phyloP scores from a whole-genome alignment of 1,139 yeast genomes.

The Kodamaea plutei region DNA sequence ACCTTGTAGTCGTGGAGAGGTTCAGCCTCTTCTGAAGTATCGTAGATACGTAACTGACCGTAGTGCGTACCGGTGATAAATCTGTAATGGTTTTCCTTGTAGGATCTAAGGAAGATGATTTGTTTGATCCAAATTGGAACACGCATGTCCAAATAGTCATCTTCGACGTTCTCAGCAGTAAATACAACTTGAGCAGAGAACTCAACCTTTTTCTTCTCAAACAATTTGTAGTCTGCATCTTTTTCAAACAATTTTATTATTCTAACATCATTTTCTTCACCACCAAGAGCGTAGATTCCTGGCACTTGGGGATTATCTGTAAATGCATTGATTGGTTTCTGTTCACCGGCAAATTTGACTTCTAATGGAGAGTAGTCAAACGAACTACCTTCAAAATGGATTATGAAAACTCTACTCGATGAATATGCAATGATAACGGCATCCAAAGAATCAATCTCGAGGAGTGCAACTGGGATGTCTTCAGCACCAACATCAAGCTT shows the following conservation, averaged over 20 bases:
- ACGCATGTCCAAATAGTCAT: conserved; percentile 59
- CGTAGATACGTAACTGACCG: conserved; percentile 65
- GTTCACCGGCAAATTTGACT: conserved; percentile 24
- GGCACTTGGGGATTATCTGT: conserved; percentile 39
- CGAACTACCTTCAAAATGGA: conserved; percentile 28
- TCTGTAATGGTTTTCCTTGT: conserved; percentile 30
- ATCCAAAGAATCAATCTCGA: conserved; percentile 25
- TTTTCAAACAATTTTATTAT: conserved; percentile 40
- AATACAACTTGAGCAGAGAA: conserved; percentile 35
- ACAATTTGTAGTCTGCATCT: conserved; percentile 16
- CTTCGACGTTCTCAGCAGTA: conserved; percentile 60
- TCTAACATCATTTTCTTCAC: conserved; percentile 65
- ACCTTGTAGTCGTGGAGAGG: conserved; percentile 52
- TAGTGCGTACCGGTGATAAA: conserved; percentile 63
- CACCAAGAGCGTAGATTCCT: conserved; percentile 65
- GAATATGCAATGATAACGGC: conserved; percentile 39
- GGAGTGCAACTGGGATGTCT: conserved; percentile 34
- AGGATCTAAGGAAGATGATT: conserved; percentile 40
- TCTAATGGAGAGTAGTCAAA: conserved; percentile 29
- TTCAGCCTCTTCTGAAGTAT: conserved; percentile 54
- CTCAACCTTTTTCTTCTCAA: conserved; percentile 12
- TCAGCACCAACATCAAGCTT: conserved; percentile 19
- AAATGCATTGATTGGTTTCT: conserved; percentile 47
- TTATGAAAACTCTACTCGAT: conserved; percentile 47
- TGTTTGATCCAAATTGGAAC: conserved; percentile 65